Conservation (phyloP, 2,329 filamentous ascomycete species). For the Neonectria neomacrospora region DNA sequence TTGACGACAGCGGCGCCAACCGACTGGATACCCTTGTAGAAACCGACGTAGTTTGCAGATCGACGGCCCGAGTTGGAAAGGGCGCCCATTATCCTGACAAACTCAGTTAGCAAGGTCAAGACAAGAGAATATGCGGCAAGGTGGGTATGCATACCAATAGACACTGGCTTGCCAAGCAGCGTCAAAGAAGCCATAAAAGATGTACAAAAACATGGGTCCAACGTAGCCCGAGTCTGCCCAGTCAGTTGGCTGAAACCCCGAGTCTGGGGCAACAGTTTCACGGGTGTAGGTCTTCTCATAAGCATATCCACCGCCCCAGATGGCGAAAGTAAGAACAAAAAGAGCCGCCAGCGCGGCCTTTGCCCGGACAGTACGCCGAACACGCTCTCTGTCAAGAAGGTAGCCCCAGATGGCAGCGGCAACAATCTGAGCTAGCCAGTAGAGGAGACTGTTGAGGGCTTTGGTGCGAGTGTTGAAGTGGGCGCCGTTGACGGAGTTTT, state of each 20-base stretch:
- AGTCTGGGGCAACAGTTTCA: constrained; percentile 23
- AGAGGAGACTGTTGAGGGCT: constrained; percentile 76
- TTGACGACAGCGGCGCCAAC: constrained; percentile 70
- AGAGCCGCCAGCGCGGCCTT: constrained; percentile 71
- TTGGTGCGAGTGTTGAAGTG: constrained; percentile 80
- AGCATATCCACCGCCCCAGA: constrained; percentile 87
- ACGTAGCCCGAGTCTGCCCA: constrained; percentile 75
- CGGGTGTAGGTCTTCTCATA: constrained; percentile 65
- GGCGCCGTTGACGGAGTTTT: constrained; percentile 76
- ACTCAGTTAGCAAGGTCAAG: constrained; percentile 44
- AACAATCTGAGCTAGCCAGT: constrained; percentile 80
- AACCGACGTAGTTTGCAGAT: constrained; percentile 92
- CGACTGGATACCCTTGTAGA: constrained; percentile 85
- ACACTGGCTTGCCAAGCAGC: constrained; percentile 89
- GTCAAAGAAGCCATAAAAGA: constrained; percentile 91
- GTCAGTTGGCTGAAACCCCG: constrained; percentile 56
- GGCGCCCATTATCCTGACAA: constrained; percentile 83
- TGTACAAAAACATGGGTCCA: constrained; percentile 87
- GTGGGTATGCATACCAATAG: constrained; percentile 83
- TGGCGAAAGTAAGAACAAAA: constrained; percentile 75
- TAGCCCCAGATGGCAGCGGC: constrained; percentile 80
- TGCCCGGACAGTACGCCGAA: constrained; percentile 75
- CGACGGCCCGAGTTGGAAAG: constrained; percentile 93
- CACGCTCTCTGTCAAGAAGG: constrained; percentile 68
- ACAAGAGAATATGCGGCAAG: constrained; percentile 25